Evolutionary conservation across 1,284 basidiomycete species (phyloP).

Genomic region (Leccinum pachyderme): DNA sequence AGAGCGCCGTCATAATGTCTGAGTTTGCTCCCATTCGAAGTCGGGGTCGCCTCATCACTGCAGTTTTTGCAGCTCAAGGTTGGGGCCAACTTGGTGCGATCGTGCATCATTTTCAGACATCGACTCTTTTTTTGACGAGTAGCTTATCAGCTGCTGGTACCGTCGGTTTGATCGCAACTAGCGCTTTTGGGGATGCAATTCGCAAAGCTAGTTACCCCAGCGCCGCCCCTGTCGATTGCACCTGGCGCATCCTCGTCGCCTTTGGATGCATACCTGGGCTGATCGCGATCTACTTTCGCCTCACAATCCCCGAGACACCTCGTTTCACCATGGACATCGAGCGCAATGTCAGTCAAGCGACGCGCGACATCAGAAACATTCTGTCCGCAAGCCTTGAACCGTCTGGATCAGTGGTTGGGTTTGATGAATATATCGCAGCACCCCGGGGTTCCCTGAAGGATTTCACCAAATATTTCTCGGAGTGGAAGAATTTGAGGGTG

Average conservation of each 20-base stretch:
- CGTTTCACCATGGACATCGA: slow-evolving; percentile 74
- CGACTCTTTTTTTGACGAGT: slow-evolving; percentile 14
- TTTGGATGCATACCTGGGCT: slow-evolving; percentile 36
- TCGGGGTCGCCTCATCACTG: slow-evolving; percentile 57
- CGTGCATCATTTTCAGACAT: neutral
- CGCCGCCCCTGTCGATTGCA: slow-evolving; percentile 35
- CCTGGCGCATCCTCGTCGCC: slow-evolving; percentile 47
- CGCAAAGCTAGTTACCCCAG: slow-evolving; percentile 32
- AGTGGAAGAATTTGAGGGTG: slow-evolving; percentile 45
- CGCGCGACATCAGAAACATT: slow-evolving; percentile 50
- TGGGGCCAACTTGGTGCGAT: slow-evolving; percentile 53
- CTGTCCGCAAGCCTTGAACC: slow-evolving; percentile 37
- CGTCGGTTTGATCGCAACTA: slow-evolving; percentile 47
- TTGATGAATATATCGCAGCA: slow-evolving; percentile 37
- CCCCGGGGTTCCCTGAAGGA: slow-evolving; percentile 49
- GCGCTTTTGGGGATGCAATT: slow-evolving; percentile 18
- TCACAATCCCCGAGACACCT: slow-evolving; percentile 58
- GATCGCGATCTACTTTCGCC: slow-evolving; percentile 50
- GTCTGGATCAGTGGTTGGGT: slow-evolving; percentile 36
- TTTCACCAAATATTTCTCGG: slow-evolving; percentile 46
- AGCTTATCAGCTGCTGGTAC: slow-evolving; percentile 27
- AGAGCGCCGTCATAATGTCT: slow-evolving; percentile 48
- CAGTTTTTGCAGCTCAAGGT: slow-evolving; percentile 53
- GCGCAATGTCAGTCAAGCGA: slow-evolving; percentile 57
- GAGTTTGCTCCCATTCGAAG: slow-evolving; percentile 62